These are phyloP conservation scores for Cucumis melo DNA, from an alignment of 306 rosid genomes.

Conservation along the genomic window DNA sequence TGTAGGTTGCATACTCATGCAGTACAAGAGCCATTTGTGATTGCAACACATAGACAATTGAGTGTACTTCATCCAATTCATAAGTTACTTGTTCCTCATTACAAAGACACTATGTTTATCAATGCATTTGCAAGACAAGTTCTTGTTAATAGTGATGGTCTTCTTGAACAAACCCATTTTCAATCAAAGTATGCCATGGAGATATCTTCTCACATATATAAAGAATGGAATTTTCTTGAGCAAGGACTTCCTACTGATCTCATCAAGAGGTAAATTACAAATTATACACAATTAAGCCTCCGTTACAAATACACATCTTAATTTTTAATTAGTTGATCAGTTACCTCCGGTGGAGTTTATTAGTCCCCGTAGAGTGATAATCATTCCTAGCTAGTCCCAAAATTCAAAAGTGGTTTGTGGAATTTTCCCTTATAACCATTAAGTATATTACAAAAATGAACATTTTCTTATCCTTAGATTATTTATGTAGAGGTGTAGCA, in stretches of 20 bases:
- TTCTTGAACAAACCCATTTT: slow-evolving; percentile 49
- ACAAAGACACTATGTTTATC: slow-evolving; percentile 72
- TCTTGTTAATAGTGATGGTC: slow-evolving; percentile 60
- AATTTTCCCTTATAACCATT: too few species aligned
- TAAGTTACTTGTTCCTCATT: slow-evolving; percentile 66
- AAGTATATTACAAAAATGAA: too few species aligned
- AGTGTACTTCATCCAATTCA: slow-evolving; percentile 78
- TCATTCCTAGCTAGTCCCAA: too few species aligned
- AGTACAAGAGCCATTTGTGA: slow-evolving; percentile 57
- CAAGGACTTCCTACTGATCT: slow-evolving; percentile 69
- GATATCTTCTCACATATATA: slow-evolving; percentile 48
- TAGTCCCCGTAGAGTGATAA: too few species aligned
- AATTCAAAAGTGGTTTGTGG: too few species aligned
- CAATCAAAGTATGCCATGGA: slow-evolving; percentile 53
- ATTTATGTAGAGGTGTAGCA: too few species aligned
- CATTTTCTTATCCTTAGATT: too few species aligned
- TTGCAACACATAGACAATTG: slow-evolving; percentile 64
- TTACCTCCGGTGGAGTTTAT: too few species aligned
- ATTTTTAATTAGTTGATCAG: too few species aligned
- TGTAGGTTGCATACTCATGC: slow-evolving; percentile 75
- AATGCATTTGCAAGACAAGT: slow-evolving; percentile 63
- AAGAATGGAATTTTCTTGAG: slow-evolving; percentile 60
- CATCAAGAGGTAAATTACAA: slow-evolving; percentile 30
- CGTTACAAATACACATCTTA: too few species aligned
- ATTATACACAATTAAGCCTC: too few species aligned